Evolutionary conservation across 257 asterid genomes (phyloP), one percentile per base, ranked within the genome.

Genomic region (Linderniella brevidens): DNA sequence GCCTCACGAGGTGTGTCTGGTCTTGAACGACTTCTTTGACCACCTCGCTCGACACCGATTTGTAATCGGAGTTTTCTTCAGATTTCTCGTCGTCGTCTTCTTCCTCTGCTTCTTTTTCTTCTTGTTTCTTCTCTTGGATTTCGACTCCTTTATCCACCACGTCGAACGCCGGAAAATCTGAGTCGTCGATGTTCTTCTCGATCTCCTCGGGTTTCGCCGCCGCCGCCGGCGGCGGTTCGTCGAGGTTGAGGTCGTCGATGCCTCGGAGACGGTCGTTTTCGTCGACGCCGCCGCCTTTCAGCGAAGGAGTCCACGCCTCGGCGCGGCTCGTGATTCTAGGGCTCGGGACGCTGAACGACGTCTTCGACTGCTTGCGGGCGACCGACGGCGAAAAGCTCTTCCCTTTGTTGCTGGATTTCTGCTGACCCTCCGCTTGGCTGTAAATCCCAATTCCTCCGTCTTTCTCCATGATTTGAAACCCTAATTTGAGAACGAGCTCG

Each of bases 381-480:
- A 69, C 32, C 32, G 32, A 67, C 13, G 86, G 64, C 0, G 70
- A 69, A 55, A 54, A 36, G 14, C 46, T 66, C 4, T 47, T 46
- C 8, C 49, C 53, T 25, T 72, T 72, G 5, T 4, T 11, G 0
- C 56, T 75, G 0, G 72, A 35, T 37, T 61, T 70, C 62, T 71
- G 76, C 10, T n/a, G n/a, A n/a, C 93, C 86, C 40, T 75, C 82
- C 0, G 69, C 64, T 44, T 65, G 81, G 13, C 68, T 68, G 11
- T 79, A 87, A n/a, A 87, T 77, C 52, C 92, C 92, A 18, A 69
- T 42, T 0, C 92, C 95, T 13, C 94, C 98, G 63, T 88, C 98
- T 37, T 88, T 88, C 69, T 88, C 98, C 98, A 88, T 88, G 7
- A 88, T 84, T 67, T 88, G 98, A 57, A 88, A 88, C 11, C 98